Evolutionary conservation across 495 filamentous ascomycete species (phyloP), one percentile per base, ranked within the genome.

Genomic region (Hypomontagnella monticulosa): DNA sequence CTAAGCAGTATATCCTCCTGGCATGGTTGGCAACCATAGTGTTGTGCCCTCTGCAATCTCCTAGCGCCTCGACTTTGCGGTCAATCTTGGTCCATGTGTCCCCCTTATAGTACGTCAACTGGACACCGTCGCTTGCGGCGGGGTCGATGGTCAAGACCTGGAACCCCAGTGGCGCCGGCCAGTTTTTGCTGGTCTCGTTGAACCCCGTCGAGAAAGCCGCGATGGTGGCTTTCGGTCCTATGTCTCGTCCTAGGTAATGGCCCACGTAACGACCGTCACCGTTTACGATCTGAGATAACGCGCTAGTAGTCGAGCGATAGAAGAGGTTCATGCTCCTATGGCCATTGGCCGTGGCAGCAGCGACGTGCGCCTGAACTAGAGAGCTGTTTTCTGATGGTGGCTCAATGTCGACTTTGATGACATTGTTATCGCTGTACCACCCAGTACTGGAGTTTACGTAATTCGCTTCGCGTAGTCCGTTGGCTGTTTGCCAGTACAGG

Each of bases 201-300:
- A 56, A 72, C 3, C 69, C 71, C 0, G 69, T 72, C 37, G 71
- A 70, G 60, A 74, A 74, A 34, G 66, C 71, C n/a, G 69, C 66
- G 11, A 74, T 67, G 1, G 57, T 48, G 30, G 71, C 67, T 4
- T 11, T 30, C 1, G 69, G 59, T 0, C 71, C 71, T n/a, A 74
- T 58, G 14, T 63, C 50, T 1, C 69, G 62, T 0, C 71, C 71
- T 0, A 72, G 23, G 18, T 57, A 50, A n/a, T 51, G 46, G 1
- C 69, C 58, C 0, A 63, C 30, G 36, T 65, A 63, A 1, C 44
- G 43, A 16, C 66, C 59, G 36, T 74, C 70, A 41, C 71, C 66
- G 50, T 72, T 67, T 0, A 68, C 41, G 53, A 72, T 63, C 53
- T 72, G 71, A 10, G 63, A 57, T 12, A 74, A 49, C 0, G 40